These are phyloP conservation scores for Ogataea zsoltii DNA, from an alignment of 805 yeast genomes.

Conservation along the genomic window DNA sequence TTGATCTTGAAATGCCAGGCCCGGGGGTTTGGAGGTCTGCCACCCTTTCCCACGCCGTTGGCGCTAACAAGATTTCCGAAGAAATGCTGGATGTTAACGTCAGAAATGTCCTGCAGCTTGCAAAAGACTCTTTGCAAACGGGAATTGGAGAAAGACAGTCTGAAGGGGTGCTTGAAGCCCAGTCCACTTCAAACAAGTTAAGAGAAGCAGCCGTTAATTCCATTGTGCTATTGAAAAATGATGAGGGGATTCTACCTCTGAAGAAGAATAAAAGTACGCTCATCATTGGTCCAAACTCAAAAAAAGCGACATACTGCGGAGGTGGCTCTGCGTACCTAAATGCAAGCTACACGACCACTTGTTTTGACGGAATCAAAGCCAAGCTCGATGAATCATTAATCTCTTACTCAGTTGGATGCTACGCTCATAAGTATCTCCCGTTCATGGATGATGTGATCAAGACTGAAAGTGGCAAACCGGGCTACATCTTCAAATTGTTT, in stretches of 20 bases:
- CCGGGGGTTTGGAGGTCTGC: constrained; percentile 44
- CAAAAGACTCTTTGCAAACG: too few species aligned
- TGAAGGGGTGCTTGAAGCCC: too few species aligned
- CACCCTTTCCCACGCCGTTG: constrained; percentile 42
- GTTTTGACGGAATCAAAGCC: constrained; percentile 45
- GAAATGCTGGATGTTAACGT: constrained; percentile 49
- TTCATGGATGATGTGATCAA: constrained; percentile 29
- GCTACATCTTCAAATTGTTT: constrained; percentile 29
- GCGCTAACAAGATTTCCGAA: constrained; percentile 40
- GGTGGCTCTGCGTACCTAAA: constrained; percentile 59
- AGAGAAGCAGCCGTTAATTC: constrained; percentile 58
- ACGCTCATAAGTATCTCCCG: constrained; percentile 37
- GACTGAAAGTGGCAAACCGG: constrained; percentile 20
- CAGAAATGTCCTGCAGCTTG: constrained; percentile 48
- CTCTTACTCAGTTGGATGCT: too few species aligned
- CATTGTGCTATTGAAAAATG: constrained; percentile 60
- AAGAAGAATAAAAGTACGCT: constrained; percentile 41
- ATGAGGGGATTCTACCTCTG: constrained; percentile 47
- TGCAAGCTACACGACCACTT: constrained; percentile 49
- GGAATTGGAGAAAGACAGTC: too few species aligned
- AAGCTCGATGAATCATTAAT: constrained; percentile 21
- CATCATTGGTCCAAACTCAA: constrained; percentile 45
- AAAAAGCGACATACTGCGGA: constrained; percentile 42
- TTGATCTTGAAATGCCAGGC: constrained; percentile 72
- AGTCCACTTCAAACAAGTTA: too few species aligned